phyloP scores from a whole-genome alignment of 306 rosid species.

The Cicer chorassanicum region DNA sequence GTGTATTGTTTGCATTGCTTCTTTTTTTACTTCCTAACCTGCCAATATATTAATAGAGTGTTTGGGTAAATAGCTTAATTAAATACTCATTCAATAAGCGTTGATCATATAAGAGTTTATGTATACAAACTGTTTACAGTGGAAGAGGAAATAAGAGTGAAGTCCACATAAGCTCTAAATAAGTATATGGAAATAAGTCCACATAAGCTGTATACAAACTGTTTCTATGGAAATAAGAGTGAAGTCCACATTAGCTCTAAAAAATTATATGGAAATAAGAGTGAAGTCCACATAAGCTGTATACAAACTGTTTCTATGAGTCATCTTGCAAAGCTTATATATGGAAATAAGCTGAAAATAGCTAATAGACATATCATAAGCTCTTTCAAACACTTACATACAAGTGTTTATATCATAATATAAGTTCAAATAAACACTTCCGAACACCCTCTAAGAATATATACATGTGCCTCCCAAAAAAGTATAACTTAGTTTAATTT shows the following conservation, averaged over 20 bases:
- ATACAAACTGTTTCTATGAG: not conserved
- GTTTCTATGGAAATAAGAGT: constrained; percentile 6
- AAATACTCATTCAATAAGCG: not conserved
- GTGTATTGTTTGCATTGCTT: not conserved
- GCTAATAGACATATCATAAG: not conserved
- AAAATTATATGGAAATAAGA: not conserved
- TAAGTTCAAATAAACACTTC: not conserved
- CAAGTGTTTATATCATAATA: constrained; percentile 3
- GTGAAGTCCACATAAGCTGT: not conserved
- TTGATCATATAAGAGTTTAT: not conserved
- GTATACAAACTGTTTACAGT: not conserved
- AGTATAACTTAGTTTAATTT: not conserved
- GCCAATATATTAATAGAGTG: not conserved
- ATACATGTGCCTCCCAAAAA: not conserved
- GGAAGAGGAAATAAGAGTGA: not conserved
- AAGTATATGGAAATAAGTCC: not conserved
- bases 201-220: not conserved
- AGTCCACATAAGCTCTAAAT: not conserved
- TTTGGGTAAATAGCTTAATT: constrained; percentile 6
- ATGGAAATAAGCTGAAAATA: not conserved
- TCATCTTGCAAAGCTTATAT: not conserved
- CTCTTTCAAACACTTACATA: not conserved
- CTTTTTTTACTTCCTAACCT: not conserved
- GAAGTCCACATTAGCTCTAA: not conserved
- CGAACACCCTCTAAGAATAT: not conserved